A percentile compares a stretch with the other conserved stretches of the same genome.
phyloP scores from a whole-genome alignment of 192 early-diverging fungal species.

The Entomortierella parvispora region DNA sequence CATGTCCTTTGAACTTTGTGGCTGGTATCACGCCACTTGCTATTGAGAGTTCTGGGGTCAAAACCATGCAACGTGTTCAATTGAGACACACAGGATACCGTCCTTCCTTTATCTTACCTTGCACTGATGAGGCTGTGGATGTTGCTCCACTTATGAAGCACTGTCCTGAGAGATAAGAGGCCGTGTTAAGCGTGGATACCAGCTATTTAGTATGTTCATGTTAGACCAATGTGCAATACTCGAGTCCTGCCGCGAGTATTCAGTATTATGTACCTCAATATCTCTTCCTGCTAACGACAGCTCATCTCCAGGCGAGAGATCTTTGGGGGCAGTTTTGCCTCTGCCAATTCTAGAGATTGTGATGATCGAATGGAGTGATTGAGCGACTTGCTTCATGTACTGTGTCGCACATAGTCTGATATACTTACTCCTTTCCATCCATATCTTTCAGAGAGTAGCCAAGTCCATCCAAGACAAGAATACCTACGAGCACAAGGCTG shows the following conservation, averaged over 20 bases:
- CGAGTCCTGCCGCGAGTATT: not conserved
- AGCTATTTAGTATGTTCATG: not conserved
- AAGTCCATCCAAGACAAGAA: conserved; percentile 29
- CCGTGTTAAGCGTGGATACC: not conserved
- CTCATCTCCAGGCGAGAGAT: conserved; percentile 23
- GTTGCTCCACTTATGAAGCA: conserved; percentile 6
- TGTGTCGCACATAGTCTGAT: not conserved
- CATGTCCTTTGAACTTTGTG: conserved; percentile 29
- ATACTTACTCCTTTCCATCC: conserved; percentile 45
- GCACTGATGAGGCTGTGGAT: not conserved
- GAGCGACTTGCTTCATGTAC: not conserved
- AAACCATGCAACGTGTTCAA: too few species aligned
- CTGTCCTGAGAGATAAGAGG: not conserved
- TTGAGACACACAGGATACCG: too few species aligned
- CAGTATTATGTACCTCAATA: conserved; percentile 24
- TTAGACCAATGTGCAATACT: not conserved
- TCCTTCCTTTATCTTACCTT: too few species aligned
- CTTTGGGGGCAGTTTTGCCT: conserved; percentile 5
- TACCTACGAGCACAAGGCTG: conserved; percentile 8
- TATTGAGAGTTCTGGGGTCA: too few species aligned
- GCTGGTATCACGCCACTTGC: not conserved
- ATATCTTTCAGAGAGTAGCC: conserved; percentile 23
- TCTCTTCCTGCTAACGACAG: conserved; percentile 44
- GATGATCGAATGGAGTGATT: not conserved
- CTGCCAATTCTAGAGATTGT: conserved; percentile 21